Evolutionary conservation across 768 basidiomycete genomes (phyloP), one percentile per base, ranked within the genome.

Genomic region (Candolleomyces aberdarensis): DNA sequence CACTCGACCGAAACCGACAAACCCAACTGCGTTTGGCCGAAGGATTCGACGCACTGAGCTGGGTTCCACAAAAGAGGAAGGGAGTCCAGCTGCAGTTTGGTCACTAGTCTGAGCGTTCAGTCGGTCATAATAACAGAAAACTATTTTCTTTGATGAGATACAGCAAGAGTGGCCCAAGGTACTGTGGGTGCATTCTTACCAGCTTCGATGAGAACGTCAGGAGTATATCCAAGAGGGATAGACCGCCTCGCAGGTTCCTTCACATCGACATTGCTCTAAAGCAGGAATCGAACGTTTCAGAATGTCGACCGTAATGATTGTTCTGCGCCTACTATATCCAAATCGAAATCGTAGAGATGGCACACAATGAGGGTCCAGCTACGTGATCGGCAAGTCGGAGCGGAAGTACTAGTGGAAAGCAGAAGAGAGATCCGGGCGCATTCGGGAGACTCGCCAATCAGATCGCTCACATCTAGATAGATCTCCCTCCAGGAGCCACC

Each of bases 1-100:
- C n/a, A n/a, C n/a, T n/a, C n/a, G n/a, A n/a, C 96, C 96, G 66
- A 98, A 98, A 11, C 97, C 97, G 36, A 98, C 79, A 76, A 98
- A 97, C 1, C 94, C 95, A 1, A 88, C 85, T 1, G 47, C 88
- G 85, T 9, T 70, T 80, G 2, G 80, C 80, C 6, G 82, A 76
- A 15, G 77, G 66, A 1, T 68, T 59, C 1, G 81, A 80, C 0
- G 86, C 74, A 73, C 88, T 87, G 19, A 92, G 74, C 69, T 94
- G 92, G 1, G 85, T 89, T 0, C 96, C 96, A 65, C 92, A 94
- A 65, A 96, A 84, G 13, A 79, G 75, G 74, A 94, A 95, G 0
- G 96, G 96, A 0, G 85, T 75, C 91, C 95, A 98, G 20, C 79
- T 79, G 63, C 82, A 83, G 43, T 73, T 72, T 1, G 92, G 86